phyloP scores from a whole-genome alignment of 331 rosid genomes.

The Acacia pycnantha region DNA sequence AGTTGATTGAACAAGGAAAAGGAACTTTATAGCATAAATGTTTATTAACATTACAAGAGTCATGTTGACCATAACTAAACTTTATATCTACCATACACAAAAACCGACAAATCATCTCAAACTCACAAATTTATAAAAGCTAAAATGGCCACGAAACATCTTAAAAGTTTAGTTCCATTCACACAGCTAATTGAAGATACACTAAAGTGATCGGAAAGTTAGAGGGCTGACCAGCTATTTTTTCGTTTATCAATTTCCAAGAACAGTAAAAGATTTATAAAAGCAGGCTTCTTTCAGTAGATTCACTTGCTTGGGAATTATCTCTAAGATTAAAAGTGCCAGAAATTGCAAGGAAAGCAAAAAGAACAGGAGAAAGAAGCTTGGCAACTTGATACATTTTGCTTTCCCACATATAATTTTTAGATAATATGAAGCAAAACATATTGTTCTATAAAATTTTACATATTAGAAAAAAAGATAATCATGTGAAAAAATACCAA shows the following conservation, averaged over 20 bases:
- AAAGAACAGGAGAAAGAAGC: neutral
- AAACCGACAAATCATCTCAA: slow-evolving; percentile 1
- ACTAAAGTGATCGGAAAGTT: slow-evolving; percentile 9
- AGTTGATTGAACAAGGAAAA: slow-evolving; percentile 2
- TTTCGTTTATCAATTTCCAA: slow-evolving; percentile 9
- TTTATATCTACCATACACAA: slow-evolving; percentile 5
- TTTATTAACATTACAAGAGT: slow-evolving; percentile 7
- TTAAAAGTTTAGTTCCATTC: neutral
- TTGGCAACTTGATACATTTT: slow-evolving; percentile 2
- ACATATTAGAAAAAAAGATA: slow-evolving; percentile 15
- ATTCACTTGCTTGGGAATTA: slow-evolving; percentile 3
- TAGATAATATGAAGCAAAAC: neutral
- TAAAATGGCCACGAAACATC: too few species aligned
- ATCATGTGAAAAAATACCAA: slow-evolving; percentile 51
- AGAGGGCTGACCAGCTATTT: slow-evolving; percentile 7
- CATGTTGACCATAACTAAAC: slow-evolving; percentile 2
- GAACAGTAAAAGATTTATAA: slow-evolving; percentile 10
- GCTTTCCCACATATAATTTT: neutral
- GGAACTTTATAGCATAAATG: slow-evolving; percentile 8
- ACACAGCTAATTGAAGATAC: neutral
- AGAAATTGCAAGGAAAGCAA: neutral
- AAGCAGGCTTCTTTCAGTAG: slow-evolving; percentile 4
- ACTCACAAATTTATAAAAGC: neutral
- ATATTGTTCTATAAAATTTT: neutral
- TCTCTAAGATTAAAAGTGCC: neutral